Percentiles rank a stretch among this genome's conserved stretches.
Conservation (phyloP, 108 stramenopile genomes). For the Poteriospumella lacustris region DNA sequence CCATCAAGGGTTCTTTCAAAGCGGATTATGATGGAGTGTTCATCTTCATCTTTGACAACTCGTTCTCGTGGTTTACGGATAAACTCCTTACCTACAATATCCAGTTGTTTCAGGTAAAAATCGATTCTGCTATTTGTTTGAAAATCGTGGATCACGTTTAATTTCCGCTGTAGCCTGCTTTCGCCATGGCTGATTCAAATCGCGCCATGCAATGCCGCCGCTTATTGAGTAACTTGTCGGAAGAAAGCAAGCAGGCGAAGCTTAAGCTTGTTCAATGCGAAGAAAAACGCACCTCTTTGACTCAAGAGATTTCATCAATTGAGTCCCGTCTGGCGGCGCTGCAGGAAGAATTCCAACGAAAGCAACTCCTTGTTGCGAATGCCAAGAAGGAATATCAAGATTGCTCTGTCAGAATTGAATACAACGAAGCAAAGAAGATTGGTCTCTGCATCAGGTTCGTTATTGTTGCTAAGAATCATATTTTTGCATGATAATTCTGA, state of each 20-base stretch:
- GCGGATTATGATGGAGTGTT: slow-evolving; percentile 9
- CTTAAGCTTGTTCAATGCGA: neutral
- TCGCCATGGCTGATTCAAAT: neutral
- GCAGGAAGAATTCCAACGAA: neutral
- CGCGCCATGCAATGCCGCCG: neutral
- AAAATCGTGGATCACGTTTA: neutral
- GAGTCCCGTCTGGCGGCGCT: neutral
- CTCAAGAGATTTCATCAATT: neutral
- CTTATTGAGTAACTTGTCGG: neutral
- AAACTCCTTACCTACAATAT: slow-evolving; percentile 19
- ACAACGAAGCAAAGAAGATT: neutral
- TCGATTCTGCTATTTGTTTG: neutral
- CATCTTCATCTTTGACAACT: slow-evolving; percentile 19
- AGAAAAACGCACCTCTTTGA: neutral
- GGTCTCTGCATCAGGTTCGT: neutral
- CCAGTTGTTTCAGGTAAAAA: neutral
- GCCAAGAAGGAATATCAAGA: neutral
- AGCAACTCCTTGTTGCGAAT: neutral
- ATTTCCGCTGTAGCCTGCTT: neutral
- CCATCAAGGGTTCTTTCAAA: slow-evolving; percentile 16
- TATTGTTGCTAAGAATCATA: no score
- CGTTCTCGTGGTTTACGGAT: slow-evolving; percentile 21
- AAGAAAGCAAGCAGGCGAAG: neutral
- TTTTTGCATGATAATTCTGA: no score
- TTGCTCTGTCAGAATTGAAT: neutral